Conservation (phyloP, 2,329 filamentous ascomycete species). For the Mycocentrospora acerina region DNA sequence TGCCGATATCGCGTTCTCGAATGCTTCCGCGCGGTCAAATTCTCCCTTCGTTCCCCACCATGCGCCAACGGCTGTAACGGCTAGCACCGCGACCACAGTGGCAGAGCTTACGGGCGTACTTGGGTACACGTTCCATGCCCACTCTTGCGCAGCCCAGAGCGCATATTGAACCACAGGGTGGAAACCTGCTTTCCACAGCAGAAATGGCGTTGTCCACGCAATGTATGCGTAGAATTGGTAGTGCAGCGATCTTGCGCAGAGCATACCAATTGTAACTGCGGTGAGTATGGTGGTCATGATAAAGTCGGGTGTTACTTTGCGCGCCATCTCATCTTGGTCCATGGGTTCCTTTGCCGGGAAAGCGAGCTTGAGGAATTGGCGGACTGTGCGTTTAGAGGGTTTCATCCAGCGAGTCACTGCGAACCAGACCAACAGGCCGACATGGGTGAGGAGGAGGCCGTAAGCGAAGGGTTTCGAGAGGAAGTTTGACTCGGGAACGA, state of each 20-base stretch:
- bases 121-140: constrained; percentile 94
- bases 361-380: constrained; percentile 56
- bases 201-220: constrained; percentile 83
- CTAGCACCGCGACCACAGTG: constrained; percentile 70
- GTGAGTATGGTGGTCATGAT: constrained; percentile 75
- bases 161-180: constrained; percentile 67
- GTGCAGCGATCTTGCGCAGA: constrained; percentile 85
- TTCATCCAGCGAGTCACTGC: constrained; percentile 69
- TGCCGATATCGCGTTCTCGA: background rate
- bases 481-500: constrained; percentile 81
- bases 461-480: constrained; percentile 70
- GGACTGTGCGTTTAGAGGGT: constrained; percentile 62
- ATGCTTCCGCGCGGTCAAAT: constrained; percentile 36
- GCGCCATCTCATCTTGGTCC: constrained; percentile 59
- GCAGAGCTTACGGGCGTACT: constrained; percentile 67
- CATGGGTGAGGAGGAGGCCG: constrained; percentile 66
- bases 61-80: constrained; percentile 63
- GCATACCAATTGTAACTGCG: constrained; percentile 74
- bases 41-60: constrained; percentile 59
- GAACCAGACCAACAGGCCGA: constrained; percentile 66
- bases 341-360: constrained; percentile 42
- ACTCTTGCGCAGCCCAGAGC: constrained; percentile 79
- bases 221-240: constrained; percentile 96
- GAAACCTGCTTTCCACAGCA: constrained; percentile 76
- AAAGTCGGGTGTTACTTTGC: constrained; percentile 67